These are phyloP conservation scores for Kodamaea kakaduensis DNA, from an alignment of 805 yeast species.

Conservation along the genomic window DNA sequence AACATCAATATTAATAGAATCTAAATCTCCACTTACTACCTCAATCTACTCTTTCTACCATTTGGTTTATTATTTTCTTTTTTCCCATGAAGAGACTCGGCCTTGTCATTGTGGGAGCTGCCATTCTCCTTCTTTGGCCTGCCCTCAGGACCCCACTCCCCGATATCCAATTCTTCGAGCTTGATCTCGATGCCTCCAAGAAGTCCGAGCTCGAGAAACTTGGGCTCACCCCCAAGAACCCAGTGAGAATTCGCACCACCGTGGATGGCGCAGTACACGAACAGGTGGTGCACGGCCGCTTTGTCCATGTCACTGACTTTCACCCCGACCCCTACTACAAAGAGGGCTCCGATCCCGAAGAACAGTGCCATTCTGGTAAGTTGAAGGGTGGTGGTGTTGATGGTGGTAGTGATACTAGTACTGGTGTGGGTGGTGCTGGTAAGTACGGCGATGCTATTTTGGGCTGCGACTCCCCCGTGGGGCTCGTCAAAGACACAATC, in stretches of 20 bases:
- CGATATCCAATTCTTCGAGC: too few relatives aligned
- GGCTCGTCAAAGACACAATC: slow-evolving; percentile 57
- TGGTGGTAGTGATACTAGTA: slow-evolving; percentile 71
- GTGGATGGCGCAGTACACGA: slow-evolving; percentile 17
- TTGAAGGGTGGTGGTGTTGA: slow-evolving; percentile 23
- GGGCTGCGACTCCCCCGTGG: slow-evolving; percentile 76
- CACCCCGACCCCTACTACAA: slow-evolving; percentile 75
- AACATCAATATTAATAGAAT: too few relatives aligned
- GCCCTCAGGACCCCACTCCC: too few relatives aligned
- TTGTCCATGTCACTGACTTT: slow-evolving; percentile 80
- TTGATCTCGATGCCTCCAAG: slow-evolving; percentile 1
- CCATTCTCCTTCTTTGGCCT: too few relatives aligned
- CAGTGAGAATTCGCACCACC: slow-evolving; percentile 21
- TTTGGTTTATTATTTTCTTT: too few relatives aligned
- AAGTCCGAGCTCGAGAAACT: slow-evolving; percentile 13
- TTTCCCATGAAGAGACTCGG: too few relatives aligned
- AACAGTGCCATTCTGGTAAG: slow-evolving; percentile 55
- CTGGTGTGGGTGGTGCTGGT: slow-evolving; percentile 63
- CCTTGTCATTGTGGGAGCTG: too few relatives aligned
- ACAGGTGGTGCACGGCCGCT: slow-evolving; percentile 60
- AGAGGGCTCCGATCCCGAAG: slow-evolving; percentile 44
- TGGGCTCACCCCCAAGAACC: slow-evolving; percentile 34
- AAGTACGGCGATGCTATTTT: slow-evolving; percentile 68
- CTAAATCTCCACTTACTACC: too few relatives aligned
- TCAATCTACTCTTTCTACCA: too few relatives aligned